Evolutionary conservation across 1,284 basidiomycete species (phyloP).

Genomic region (Schizophyllum commune): DNA sequence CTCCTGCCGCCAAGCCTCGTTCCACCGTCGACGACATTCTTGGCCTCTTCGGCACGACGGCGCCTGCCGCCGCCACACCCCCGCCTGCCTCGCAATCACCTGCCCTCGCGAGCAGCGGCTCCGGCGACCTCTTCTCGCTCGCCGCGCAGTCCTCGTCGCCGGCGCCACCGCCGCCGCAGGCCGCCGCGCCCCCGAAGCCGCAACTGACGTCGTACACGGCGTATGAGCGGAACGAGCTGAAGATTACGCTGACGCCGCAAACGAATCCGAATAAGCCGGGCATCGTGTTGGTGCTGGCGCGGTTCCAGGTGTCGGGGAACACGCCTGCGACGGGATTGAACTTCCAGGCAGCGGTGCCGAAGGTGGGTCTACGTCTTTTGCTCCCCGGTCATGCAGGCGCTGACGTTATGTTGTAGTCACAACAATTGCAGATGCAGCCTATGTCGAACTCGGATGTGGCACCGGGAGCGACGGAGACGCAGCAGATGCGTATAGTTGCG

Average conservation of each 20-base stretch:
- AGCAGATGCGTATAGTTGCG: slow-evolving; percentile 90
- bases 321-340: slow-evolving; percentile 57
- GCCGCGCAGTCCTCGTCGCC: slow-evolving; percentile 16
- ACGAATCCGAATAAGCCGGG: slow-evolving; percentile 74
- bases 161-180: slow-evolving; percentile 23
- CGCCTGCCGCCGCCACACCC: slow-evolving; percentile 29
- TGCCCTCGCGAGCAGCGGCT: slow-evolving; percentile 19
- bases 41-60: slow-evolving; percentile 68
- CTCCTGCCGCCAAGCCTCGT: slow-evolving; percentile 26
- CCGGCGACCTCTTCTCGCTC: slow-evolving; percentile 24
- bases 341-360: slow-evolving; percentile 98
- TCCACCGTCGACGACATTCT: slow-evolving; percentile 86
- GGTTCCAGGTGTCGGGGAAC: slow-evolving; percentile 69
- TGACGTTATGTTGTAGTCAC: slow-evolving; percentile 51
- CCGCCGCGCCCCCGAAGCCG: slow-evolving; percentile 37
- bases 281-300: slow-evolving; percentile 83
- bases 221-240: slow-evolving; percentile 88
- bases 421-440: slow-evolving; percentile 96
- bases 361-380: slow-evolving; percentile 41
- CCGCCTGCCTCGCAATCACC: slow-evolving; percentile 20
- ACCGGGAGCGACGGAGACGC: slow-evolving; percentile 82
- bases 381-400: slow-evolving; percentile 1
- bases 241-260: slow-evolving; percentile 86
- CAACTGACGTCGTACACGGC: slow-evolving; percentile 72
- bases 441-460: slow-evolving; percentile 83